Conservation (phyloP, 1,284 basidiomycete species). For the Apiotrichum brassicae region DNA sequence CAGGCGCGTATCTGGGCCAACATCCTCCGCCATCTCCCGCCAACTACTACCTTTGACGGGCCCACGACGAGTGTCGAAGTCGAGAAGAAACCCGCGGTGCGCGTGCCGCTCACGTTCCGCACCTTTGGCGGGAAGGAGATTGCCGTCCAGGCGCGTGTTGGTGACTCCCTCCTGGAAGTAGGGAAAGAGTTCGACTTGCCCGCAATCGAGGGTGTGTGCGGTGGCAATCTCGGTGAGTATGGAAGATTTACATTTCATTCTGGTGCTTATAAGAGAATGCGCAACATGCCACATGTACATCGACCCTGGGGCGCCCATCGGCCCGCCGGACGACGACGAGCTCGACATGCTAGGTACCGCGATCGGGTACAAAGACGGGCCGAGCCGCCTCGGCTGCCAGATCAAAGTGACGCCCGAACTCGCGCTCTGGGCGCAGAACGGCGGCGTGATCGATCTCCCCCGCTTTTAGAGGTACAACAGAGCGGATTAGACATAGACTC, state of each 20-base stretch:
- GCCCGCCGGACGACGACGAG: slow-evolving; percentile 40
- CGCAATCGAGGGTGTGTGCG: slow-evolving; percentile 46
- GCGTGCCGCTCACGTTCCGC: slow-evolving; percentile 28
- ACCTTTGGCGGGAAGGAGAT: slow-evolving; percentile 31
- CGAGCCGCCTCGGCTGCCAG: slow-evolving; percentile 46
- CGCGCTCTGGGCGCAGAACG: slow-evolving; percentile 32
- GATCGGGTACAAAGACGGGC: slow-evolving; percentile 31
- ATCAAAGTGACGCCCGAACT: slow-evolving; percentile 39
- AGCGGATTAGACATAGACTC: neutral
- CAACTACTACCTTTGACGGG: neutral
- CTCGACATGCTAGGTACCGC: slow-evolving; percentile 47
- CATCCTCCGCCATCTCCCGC: neutral
- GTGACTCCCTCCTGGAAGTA: slow-evolving; percentile 39
- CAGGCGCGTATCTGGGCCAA: slow-evolving; percentile 47
- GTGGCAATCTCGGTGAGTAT: slow-evolving; percentile 42
- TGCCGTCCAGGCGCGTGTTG: slow-evolving; percentile 26
- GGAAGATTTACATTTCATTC: neutral
- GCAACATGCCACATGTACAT: slow-evolving; percentile 47
- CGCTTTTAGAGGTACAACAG: slow-evolving; percentile 28
- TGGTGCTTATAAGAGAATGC: slow-evolving; percentile 32
- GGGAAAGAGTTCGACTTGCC: slow-evolving; percentile 39
- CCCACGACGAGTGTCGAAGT: neutral
- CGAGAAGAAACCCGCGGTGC: neutral
- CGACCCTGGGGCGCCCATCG: slow-evolving; percentile 21
- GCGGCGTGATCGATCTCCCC: slow-evolving; percentile 39